Base-by-base conservation (phyloP, 2,329 filamentous ascomycete genomes). In the Neofusicoccum laricinum region DNA sequence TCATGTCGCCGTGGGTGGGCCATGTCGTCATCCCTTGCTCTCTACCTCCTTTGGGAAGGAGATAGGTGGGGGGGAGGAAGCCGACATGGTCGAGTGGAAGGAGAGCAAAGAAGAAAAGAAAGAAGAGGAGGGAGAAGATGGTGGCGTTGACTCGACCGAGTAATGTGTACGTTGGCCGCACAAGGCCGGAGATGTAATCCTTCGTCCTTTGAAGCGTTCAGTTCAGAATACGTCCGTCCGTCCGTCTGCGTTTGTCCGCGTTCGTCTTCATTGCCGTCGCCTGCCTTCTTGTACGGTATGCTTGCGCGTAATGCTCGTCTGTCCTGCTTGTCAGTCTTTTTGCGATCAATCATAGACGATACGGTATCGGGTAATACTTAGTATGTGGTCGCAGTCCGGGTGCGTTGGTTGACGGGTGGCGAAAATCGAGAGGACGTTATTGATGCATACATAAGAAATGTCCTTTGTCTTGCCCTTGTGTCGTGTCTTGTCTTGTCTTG, bases 151-250 rank as follows among this genome's bases (percentile, higher is more conserved):
- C 48, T 50, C 25, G 4, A 36, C 25, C n/a, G 41, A 46, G 55
- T 59, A 59, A 59, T 59, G 55, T 59, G 41, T 59, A 59, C 46
- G 41, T 10, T 30, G 38, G 40, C 38, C 25, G 25, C n/a, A 12
- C 10, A 53, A 10, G 50, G 50, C 12, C 50, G 38, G 17, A 58
- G 53, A 34, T 40, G 53, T 45, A 58, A 45, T 45, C n/a, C 11
- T 11, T 36, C 32, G 14, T 36, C 30, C 25, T 14, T 14, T 25
- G 45, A 25, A 11, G 17, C 45, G 21, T 46, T 46, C 25, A 17
- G 15, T 30, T n/a, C 30, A 19, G 3, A n/a, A 17, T 10, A 53
- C 21, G 32, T 53, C 25, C 32, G 34, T 57, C 17, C 12, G 12
- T 41, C 15, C 53, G 8, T 38, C 48, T 3, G 10, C 14, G 15